phyloP scores from a whole-genome alignment of 2,329 filamentous ascomycete genomes.

The Penicillium sumatraense region DNA sequence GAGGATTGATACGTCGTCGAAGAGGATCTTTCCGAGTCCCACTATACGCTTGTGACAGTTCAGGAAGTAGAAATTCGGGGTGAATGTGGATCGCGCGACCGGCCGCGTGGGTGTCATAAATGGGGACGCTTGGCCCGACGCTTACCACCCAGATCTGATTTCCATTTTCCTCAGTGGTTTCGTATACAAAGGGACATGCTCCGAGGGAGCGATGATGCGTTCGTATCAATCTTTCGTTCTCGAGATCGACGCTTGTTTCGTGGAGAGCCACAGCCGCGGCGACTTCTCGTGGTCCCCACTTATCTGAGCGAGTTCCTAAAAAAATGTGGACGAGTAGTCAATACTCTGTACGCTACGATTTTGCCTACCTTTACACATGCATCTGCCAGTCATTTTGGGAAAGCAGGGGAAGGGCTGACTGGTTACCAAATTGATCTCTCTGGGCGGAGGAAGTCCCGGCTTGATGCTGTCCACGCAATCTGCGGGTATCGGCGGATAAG shows the following conservation, averaged over 20 bases:
- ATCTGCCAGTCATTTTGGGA: background rate
- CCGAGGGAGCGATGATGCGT: constrained; percentile 17
- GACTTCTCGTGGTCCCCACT: constrained; percentile 14
- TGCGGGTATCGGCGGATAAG: constrained; percentile 18
- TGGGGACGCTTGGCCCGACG: constrained; percentile 7
- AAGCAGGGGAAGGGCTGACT: constrained; percentile 7
- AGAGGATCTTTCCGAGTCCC: constrained; percentile 16
- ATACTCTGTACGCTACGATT: background rate
- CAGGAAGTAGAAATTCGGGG: constrained; percentile 14
- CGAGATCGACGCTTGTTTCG: constrained; percentile 3
- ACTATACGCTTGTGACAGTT: constrained; percentile 11
- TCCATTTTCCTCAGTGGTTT: constrained; percentile 9
- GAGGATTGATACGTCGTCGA: constrained; percentile 11
- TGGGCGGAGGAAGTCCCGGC: constrained; percentile 6
- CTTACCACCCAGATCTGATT: constrained; percentile 19
- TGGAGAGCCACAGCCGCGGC: constrained; percentile 11
- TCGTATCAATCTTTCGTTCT: constrained; percentile 11
- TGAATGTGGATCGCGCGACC: constrained; percentile 23
- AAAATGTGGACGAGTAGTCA: constrained; percentile 1
- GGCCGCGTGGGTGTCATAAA: constrained; percentile 21
- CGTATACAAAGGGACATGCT: constrained; percentile 16
- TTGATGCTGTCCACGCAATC: constrained; percentile 15
- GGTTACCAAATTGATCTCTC: constrained; percentile 11
- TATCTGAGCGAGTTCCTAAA: constrained; percentile 15
- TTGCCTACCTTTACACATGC: background rate